phyloP scores from a whole-genome alignment of 441 rosid genomes.

The Euphorbia celastroides region DNA sequence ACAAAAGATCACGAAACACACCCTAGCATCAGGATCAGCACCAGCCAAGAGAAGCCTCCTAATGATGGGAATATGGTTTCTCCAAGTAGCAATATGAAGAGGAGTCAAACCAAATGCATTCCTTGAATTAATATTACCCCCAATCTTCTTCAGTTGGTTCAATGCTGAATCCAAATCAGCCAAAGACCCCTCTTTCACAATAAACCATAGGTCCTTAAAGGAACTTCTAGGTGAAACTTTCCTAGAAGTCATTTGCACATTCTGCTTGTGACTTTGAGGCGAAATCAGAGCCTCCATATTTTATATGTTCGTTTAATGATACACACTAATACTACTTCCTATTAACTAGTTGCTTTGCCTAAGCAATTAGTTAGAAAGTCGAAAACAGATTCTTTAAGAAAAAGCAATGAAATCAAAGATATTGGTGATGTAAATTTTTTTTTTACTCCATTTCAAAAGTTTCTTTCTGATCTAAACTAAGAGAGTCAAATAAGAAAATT shows the following conservation, averaged over 20 bases:
- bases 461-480: not conserved
- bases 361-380: too few species aligned
- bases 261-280: slow-evolving; percentile 63
- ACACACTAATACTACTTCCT: slow-evolving; percentile 16
- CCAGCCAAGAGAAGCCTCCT: slow-evolving; percentile 89
- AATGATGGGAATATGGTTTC: slow-evolving; percentile 89
- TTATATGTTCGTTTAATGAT: slow-evolving; percentile 6
- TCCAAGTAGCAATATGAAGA: slow-evolving; percentile 92
- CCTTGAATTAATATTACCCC: slow-evolving; percentile 73
- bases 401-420: too few species aligned
- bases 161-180: slow-evolving; percentile 76
- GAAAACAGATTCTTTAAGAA: slow-evolving; percentile 9
- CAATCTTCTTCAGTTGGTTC: slow-evolving; percentile 64
- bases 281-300: slow-evolving; percentile 53
- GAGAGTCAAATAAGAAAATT: slow-evolving; percentile 9
- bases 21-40: slow-evolving; percentile 99
- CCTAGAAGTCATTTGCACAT: slow-evolving; percentile 39
- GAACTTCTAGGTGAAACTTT: slow-evolving; percentile 38
- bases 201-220: slow-evolving; percentile 73
- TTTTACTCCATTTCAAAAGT: not conserved
- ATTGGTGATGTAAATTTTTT: too few species aligned
- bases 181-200: slow-evolving; percentile 77
- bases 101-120: slow-evolving; percentile 80
- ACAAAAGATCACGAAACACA: slow-evolving; percentile 27
- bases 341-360: slow-evolving; percentile 11